Evolutionary conservation across 371 early-diverging fungal species (phyloP).

Genomic region (Rhizomucor miehei): DNA sequence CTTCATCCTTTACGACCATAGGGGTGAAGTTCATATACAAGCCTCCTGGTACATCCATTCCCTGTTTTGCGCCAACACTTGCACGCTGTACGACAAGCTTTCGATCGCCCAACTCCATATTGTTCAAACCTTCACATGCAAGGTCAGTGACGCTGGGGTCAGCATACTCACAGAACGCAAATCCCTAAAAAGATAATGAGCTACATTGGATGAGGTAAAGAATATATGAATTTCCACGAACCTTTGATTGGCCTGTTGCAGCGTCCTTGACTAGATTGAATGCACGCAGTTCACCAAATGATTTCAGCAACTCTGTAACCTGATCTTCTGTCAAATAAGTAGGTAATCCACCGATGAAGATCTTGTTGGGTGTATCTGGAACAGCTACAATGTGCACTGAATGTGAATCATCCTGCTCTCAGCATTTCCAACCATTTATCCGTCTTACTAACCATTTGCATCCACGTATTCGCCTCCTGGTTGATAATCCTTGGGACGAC

Average conservation of each 20-base stretch:
- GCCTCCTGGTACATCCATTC: conserved; percentile 8
- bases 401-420: conserved; percentile 66
- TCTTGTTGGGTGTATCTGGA: conserved; percentile 89
- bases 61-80: conserved; percentile 74
- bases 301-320: conserved; percentile 85
- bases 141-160: conserved; percentile 88
- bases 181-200: conserved; percentile 84
- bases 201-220: no score
- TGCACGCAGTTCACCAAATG: conserved; percentile 90
- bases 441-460: not conserved
- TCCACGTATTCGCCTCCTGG: conserved; percentile 46
- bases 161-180: conserved; percentile 95
- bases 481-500: conserved; percentile 93
- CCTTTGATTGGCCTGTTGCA: conserved; percentile 78
- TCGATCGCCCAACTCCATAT: conserved; percentile 93
- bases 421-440: conserved; percentile 14
- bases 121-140: conserved; percentile 92
- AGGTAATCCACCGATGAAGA: conserved; percentile 94
- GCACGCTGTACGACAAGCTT: conserved; percentile 95
- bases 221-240: not conserved
- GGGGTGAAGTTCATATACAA: conserved; percentile 7
- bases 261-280: conserved; percentile 93
- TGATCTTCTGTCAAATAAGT: conserved; percentile 89
- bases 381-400: conserved; percentile 59
- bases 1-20: conserved; percentile 46